Evolutionary conservation across 768 basidiomycete genomes (phyloP).

Genomic region (Suillus variegatus): DNA sequence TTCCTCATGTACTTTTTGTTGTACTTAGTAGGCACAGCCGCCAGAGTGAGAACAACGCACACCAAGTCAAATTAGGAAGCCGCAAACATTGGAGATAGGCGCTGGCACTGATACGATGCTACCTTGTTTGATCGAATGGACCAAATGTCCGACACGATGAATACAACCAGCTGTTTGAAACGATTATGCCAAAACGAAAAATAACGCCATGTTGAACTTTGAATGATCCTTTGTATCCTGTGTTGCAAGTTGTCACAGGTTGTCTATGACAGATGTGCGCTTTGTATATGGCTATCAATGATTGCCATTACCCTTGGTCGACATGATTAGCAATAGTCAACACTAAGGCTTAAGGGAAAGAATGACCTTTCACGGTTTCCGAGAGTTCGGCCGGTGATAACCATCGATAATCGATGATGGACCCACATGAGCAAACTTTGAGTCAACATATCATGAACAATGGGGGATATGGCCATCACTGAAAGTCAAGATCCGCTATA

Average conservation of each 20-base stretch:
- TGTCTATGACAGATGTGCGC: background rate
- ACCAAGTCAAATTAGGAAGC: background rate
- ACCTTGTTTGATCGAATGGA: background rate
- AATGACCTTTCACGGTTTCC: background rate
- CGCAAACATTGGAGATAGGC: background rate
- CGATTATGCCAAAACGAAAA: background rate
- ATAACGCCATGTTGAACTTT: background rate
- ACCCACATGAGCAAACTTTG: no score
- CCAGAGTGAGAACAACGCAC: background rate
- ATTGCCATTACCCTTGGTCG: background rate
- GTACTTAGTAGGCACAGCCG: no score
- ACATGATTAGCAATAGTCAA: background rate
- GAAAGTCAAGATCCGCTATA: no score
- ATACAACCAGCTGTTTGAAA: background rate
- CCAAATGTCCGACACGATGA: background rate
- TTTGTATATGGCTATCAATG: background rate
- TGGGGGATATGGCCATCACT: no score
- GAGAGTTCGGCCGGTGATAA: background rate
- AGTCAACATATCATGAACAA: no score
- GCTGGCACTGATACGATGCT: background rate
- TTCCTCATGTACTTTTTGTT: background rate
- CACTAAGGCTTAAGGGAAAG: background rate
- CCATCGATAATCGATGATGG: no score
- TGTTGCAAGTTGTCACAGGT: background rate
- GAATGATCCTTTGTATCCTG: background rate